Evolutionary conservation across 169 alveolate species (phyloP), one percentile per base, ranked within the genome.

Genomic region (Ichthyophthirius multifiliis): DNA sequence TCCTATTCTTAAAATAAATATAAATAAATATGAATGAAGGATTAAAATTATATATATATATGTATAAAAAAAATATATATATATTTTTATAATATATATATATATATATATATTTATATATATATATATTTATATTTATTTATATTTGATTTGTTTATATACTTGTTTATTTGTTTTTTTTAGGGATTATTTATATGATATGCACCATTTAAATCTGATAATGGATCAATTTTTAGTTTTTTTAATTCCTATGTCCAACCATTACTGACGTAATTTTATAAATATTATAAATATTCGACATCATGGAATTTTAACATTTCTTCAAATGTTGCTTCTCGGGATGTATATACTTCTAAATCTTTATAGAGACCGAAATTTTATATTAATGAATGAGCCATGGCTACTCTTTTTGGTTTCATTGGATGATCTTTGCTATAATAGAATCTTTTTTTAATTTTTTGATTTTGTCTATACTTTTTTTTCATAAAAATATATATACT

Each of bases 401-500:
- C 95, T 15, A 98, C 98, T 84, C 99, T 84, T 85, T 97, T 99
- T 5, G 99, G 99, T 84, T 98, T 98, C 99, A 98, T 98, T n/a
- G 99, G 99, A 84, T 98, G 99, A 4, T 99, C 99, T 12, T 98
- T 98, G 7, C 99, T 99, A 87, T 98, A 98, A 90, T 98, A 98
- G 86, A 94, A 98, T 48, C 98, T 94, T 7, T 99, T 99, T 35
- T 97, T 96, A 27, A 13, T n/a, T 48, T 20, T 27, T 5, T 6
- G 12, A 48, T 20, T 20, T 27, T 20, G 74, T 97, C 99, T 31
- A 98, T 55, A 10, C 12, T 55, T 18, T 27, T 10, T 20, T 27
- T 55, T 16, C 0, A 55, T 27, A 1, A 0, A 27, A 20, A 55
- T 10, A 20, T 55, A 39, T 2, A 55, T 55, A 55, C 71, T 55